Evolutionary conservation across 352 stramenopile species (phyloP), one percentile per base, ranked within the genome.

Genomic region (Phytopythium cucurbitacearum): DNA sequence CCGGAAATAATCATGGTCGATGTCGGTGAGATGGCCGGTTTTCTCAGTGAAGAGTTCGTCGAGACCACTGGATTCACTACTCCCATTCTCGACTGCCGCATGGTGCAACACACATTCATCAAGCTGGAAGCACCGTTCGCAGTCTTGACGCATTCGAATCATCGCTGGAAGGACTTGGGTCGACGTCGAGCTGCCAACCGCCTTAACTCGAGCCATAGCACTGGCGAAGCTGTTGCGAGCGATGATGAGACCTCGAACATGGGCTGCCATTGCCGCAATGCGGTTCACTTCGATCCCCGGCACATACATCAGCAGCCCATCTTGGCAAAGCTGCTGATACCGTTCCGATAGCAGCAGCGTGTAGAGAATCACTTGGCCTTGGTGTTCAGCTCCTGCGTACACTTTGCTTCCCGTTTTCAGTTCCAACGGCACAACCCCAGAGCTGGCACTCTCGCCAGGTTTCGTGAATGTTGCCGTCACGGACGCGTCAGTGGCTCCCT

Each of bases 321-420:
- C 64, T 39, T 76, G 66, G 21, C 75, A 83, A 7, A 43, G 50
- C 53, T 80, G 78, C 13, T 59, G 69, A 64, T 95, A 96, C 3
- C 86, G 84, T 50, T 94, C 80, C 21, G 77, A 83, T 8, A 91
- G 54, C 35, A 97, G 59, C 21, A 97, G 59, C 5, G 81, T 95
- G 45, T 97, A 96, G 39, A 96, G 48, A 36, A 96, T 91, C 11
- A 97, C 85, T 81, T 97, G 88, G 9, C 80, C 87, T 42, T 83
- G 68, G 50, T 94, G 81, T 28, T 92, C 71, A 7, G 72, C 59
- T 6, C 65, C 61, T 12, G 53, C 54, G 43, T 81, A 87, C 38
- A 56, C 56, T 51, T 89, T 86, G 46, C 77, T 95, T 9, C 89
- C 89, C 13, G 87, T 97, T 63, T 97, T 97, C 8, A 97, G 68